These are phyloP conservation scores for Neonectria faginata DNA, from an alignment of 2,329 filamentous ascomycete genomes.

Conservation along the genomic window DNA sequence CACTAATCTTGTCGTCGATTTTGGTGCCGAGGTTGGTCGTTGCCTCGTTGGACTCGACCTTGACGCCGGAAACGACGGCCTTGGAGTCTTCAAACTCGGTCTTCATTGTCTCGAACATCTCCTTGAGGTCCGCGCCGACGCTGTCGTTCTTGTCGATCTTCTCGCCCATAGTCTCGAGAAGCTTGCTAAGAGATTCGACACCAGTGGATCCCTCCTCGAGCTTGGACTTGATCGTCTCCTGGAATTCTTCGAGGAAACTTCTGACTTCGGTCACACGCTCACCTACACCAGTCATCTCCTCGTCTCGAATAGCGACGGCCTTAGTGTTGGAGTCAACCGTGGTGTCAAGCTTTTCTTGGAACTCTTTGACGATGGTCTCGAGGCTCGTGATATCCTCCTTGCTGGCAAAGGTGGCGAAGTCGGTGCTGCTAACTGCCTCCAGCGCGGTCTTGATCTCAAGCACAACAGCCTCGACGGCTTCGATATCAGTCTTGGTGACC, in stretches of 20 bases:
- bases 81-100: conserved; percentile 89
- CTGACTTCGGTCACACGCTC: conserved; percentile 85
- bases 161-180: conserved; percentile 75
- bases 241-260: conserved; percentile 80
- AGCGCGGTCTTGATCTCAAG: conserved; percentile 86
- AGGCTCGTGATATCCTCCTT: conserved; percentile 78
- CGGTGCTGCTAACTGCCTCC: conserved; percentile 76
- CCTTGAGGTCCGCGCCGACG: conserved; percentile 73
- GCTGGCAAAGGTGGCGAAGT: conserved; percentile 76
- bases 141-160: conserved; percentile 68
- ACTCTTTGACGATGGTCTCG: conserved; percentile 76
- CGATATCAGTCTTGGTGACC: conserved; percentile 84
- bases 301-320: conserved; percentile 84
- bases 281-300: conserved; percentile 82
- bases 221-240: conserved; percentile 79
- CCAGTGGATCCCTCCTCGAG: conserved; percentile 80
- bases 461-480: conserved; percentile 82
- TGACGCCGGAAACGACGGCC: conserved; percentile 80
- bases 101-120: conserved; percentile 80
- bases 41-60: conserved; percentile 83
- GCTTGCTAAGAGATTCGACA: conserved; percentile 78
- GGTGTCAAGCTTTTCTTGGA: conserved; percentile 74
- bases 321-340: conserved; percentile 81
- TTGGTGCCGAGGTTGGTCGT: conserved; percentile 66
- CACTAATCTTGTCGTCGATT: conserved; percentile 75